phyloP scores from a whole-genome alignment of 306 rosid genomes.

The Dalbergia cultrata region DNA sequence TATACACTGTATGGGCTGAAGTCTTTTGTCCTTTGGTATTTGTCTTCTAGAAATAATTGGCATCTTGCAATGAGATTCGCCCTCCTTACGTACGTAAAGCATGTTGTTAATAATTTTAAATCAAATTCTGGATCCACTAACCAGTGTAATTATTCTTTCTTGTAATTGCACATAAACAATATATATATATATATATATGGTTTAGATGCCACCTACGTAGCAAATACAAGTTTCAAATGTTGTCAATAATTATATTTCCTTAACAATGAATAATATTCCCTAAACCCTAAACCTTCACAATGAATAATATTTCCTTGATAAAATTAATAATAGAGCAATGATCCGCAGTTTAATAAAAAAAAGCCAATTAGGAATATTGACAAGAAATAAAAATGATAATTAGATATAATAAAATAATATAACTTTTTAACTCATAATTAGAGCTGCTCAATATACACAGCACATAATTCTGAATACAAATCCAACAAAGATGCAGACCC shows the following conservation, averaged over 20 bases:
- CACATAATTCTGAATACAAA: too few relatives aligned
- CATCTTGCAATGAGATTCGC: constrained; percentile 20
- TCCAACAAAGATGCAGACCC: too few relatives aligned
- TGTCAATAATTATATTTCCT: neutral
- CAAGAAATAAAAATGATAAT: too few relatives aligned
- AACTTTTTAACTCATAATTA: too few relatives aligned
- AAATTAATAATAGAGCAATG: neutral
- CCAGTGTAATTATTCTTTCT: neutral
- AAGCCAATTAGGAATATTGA: too few relatives aligned
- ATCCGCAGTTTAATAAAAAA: too few relatives aligned
- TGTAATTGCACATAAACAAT: neutral
- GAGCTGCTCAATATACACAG: too few relatives aligned
- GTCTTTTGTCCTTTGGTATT: constrained; percentile 27
- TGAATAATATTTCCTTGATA: neutral
- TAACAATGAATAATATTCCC: neutral
- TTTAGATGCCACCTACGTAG: neutral
- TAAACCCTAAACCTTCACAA: neutral
- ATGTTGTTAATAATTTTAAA: neutral
- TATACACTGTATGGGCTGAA: neutral
- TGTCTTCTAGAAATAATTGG: constrained; percentile 27
- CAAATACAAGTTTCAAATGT: neutral
- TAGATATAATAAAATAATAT: too few relatives aligned
- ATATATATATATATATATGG: too few relatives aligned
- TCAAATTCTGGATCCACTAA: neutral
- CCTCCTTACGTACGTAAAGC: neutral